phyloP scores from a whole-genome alignment of 805 yeast species.

The Lipomyces sp. region DNA sequence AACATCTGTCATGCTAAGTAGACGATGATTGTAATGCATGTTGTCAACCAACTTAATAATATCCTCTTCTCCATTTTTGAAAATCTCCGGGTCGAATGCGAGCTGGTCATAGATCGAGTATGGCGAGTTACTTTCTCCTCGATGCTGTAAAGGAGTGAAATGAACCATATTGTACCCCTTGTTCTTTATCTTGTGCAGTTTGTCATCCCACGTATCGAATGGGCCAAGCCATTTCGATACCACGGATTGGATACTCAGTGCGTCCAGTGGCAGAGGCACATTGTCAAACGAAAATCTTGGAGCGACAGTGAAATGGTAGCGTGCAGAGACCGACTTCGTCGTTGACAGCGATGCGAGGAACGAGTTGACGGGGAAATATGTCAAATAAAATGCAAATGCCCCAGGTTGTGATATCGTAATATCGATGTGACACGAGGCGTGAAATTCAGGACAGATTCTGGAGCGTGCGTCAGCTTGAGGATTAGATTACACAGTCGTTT shows the following conservation, averaged over 20 bases:
- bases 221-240: slow-evolving; percentile 92
- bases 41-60: slow-evolving; percentile 57
- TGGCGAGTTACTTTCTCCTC: slow-evolving; percentile 92
- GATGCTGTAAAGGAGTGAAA: slow-evolving; percentile 87
- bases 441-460: slow-evolving; percentile 57
- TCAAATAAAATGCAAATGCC: slow-evolving; percentile 72
- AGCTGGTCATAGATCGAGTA: slow-evolving; percentile 90
- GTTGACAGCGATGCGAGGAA: slow-evolving; percentile 37
- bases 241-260: slow-evolving; percentile 80
- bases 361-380: slow-evolving; percentile 52
- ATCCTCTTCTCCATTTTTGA: slow-evolving; percentile 58
- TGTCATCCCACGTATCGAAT: slow-evolving; percentile 63
- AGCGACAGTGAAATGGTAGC: slow-evolving; percentile 73
- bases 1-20: slow-evolving; percentile 84
- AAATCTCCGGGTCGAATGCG: slow-evolving; percentile 68
- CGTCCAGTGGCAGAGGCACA: slow-evolving; percentile 68
- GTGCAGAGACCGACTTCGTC: slow-evolving; percentile 54
- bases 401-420: slow-evolving; percentile 75
- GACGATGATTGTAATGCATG: slow-evolving; percentile 59
- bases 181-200: slow-evolving; percentile 62
- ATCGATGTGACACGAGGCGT: slow-evolving; percentile 63
- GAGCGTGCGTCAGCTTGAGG: neutral
- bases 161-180: slow-evolving; percentile 96
- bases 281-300: slow-evolving; percentile 68
- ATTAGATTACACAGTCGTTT: neutral